Evolutionary conservation across 352 stramenopile genomes (phyloP), one percentile per base, ranked within the genome.

Genomic region (Blastocystis sp.): DNA sequence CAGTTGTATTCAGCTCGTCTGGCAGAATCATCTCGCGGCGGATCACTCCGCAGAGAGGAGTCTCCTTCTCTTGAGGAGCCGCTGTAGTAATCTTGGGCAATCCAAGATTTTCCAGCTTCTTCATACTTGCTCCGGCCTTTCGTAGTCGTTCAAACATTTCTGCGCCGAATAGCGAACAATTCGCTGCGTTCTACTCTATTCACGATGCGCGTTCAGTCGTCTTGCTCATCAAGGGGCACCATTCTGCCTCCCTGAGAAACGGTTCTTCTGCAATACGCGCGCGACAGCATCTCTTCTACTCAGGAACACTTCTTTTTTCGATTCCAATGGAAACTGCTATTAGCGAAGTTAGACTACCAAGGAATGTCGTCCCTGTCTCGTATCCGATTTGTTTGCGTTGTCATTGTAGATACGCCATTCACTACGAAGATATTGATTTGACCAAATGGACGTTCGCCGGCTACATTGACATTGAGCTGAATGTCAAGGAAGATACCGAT

Each of bases 401-500:
- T 32, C 21, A n/a, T 9, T 4, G 16, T 54, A 72, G 63, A 89
- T 94, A 94, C 87, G 88, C 88, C 63, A 87, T 94, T 64, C 87
- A 92, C 79, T 94, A 92, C 87, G 89, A 92, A 32, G 89, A 91
- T 57, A 90, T 94, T 76, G 90, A 93, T 87, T 87, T 93, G 59
- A 89, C 91, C 77, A 90, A 92, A 87, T 93, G 89, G 86, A 90
- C 90, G 87, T 94, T 94, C 86, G 90, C 92, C 84, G 91, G 90
- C 49, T 88, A 87, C 0, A 88, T 93, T 86, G 88, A 89, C 71
- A 88, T 93, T 24, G 46, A 87, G 51, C 81, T 94, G 75, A 40
- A 88, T 56, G 75, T 94, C 32, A 49, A 90, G 0, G 89, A 93
- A 49, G 59, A 88, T 11, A 94, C 90, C 14, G 88, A 53, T 54